Evolutionary conservation across 257 asterid species (phyloP).

Genomic region (Gardenia jasminoides): DNA sequence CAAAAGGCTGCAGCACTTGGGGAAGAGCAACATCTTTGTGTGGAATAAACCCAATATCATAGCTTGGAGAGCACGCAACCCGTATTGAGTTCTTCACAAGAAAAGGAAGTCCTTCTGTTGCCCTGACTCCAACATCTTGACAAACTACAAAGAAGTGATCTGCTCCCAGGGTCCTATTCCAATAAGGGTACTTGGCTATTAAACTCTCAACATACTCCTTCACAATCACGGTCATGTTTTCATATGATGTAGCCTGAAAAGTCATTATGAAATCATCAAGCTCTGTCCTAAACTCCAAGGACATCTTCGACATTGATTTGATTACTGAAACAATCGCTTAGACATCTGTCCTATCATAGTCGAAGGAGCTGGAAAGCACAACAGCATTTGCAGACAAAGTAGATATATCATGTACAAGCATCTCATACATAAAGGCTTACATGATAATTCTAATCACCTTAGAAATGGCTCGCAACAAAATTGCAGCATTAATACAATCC

Average conservation of each 20-base stretch:
- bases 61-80: constrained; percentile 98
- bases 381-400: neutral
- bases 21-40: constrained; percentile 99
- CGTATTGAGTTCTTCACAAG: constrained; percentile 96
- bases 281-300: neutral
- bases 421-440: neutral
- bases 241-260: constrained; percentile 93
- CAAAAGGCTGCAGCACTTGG: constrained; percentile 96
- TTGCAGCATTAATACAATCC: neutral
- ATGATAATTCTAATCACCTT: neutral
- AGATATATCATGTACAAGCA: neutral
- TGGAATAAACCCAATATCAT: constrained; percentile 95
- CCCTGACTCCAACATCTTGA: constrained; percentile 99
- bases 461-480: neutral
- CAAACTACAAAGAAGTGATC: constrained; percentile 98
- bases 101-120: constrained; percentile 93
- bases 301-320: neutral
- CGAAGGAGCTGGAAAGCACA: neutral
- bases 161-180: constrained; percentile 98
- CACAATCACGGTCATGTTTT: constrained; percentile 88
- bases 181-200: constrained; percentile 74
- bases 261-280: constrained; percentile 9
- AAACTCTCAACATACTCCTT: constrained; percentile 79
- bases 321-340: neutral
- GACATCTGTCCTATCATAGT: neutral